Evolutionary conservation across 1,284 basidiomycete species (phyloP).

Genomic region (Ceratobasidium sp.): DNA sequence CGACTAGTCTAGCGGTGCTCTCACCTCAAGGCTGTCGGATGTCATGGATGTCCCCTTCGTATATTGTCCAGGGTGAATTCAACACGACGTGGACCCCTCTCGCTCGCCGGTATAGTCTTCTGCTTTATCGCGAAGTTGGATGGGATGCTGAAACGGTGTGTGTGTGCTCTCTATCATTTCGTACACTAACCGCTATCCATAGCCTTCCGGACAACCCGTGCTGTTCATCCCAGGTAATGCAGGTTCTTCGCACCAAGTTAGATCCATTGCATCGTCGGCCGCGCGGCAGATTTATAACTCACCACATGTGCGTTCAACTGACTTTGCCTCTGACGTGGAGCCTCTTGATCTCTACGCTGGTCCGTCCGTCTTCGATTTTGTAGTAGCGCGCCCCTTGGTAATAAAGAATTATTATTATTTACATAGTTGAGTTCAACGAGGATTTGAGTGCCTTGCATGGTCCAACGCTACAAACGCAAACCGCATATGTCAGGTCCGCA

Average conservation of each 20-base stretch:
- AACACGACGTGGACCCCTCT: conserved; percentile 74
- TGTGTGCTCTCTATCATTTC: conserved; percentile 56
- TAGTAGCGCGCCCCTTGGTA: conserved; percentile 15
- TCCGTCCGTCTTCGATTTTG: conserved; percentile 54
- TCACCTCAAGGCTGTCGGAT: conserved; percentile 93
- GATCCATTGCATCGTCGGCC: conserved; percentile 94
- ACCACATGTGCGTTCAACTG: conserved; percentile 63
- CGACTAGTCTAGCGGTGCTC: conserved; percentile 51
- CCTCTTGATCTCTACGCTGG: conserved; percentile 87
- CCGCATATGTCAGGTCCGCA: conserved; percentile 76
- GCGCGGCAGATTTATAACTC: conserved; percentile 78
- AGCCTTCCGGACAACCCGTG: conserved; percentile 72
- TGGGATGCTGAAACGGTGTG: conserved; percentile 72
- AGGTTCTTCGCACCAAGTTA: conserved; percentile 92
- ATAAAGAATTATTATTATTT: conserved; percentile 15
- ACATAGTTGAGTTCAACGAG: conserved; percentile 93
- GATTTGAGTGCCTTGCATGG: conserved; percentile 97
- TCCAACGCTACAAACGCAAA: conserved; percentile 86
- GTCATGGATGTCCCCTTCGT: conserved; percentile 97
- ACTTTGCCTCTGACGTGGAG: conserved; percentile 64
- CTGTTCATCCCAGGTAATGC: conserved; percentile 98
- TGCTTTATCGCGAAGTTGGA: conserved; percentile 90
- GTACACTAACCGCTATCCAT: conserved; percentile 13
- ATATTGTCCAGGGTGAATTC: conserved; percentile 74
- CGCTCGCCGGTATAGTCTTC: conserved; percentile 81